Conservation (phyloP, 1,284 basidiomycete species). For the Rhodotorula sp. region DNA sequence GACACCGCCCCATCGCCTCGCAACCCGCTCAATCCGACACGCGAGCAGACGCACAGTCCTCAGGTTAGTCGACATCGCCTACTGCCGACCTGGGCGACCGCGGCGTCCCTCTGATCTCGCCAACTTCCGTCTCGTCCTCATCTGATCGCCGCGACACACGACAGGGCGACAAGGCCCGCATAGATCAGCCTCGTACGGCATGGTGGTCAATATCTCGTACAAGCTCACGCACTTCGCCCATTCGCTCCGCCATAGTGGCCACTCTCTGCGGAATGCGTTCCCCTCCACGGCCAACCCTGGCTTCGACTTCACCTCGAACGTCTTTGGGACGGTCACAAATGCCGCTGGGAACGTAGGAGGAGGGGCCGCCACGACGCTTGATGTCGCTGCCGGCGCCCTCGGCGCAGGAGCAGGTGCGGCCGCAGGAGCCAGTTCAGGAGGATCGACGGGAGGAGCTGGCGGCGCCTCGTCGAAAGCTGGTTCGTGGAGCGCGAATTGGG, state of each 20-base stretch:
- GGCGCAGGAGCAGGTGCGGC: conserved; percentile 23
- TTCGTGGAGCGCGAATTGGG: conserved; percentile 29
- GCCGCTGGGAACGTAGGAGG: conserved; percentile 2
- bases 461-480: conserved; percentile 32
- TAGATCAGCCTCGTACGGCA: not conserved
- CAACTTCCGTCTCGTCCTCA: not conserved
- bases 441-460: conserved; percentile 24
- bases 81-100: too few species aligned
- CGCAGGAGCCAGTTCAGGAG: conserved; percentile 15
- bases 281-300: conserved; percentile 29
- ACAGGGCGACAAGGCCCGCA: not conserved
- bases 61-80: not conserved
- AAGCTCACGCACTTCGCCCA: conserved; percentile 41
- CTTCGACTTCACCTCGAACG: conserved; percentile 30
- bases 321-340: conserved; percentile 23
- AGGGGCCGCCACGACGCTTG: conserved; percentile 1
- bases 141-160: not conserved
- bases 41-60: not conserved
- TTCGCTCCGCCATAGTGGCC: conserved; percentile 41
- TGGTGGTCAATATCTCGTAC: conserved; percentile 38
- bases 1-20: not conserved
- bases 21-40: not conserved
- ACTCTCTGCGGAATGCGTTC: conserved; percentile 32
- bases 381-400: conserved; percentile 17
- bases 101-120: too few species aligned